Conservation (phyloP, 164 flowering plant genomes). For the Chloranthus sessilifolius region DNA sequence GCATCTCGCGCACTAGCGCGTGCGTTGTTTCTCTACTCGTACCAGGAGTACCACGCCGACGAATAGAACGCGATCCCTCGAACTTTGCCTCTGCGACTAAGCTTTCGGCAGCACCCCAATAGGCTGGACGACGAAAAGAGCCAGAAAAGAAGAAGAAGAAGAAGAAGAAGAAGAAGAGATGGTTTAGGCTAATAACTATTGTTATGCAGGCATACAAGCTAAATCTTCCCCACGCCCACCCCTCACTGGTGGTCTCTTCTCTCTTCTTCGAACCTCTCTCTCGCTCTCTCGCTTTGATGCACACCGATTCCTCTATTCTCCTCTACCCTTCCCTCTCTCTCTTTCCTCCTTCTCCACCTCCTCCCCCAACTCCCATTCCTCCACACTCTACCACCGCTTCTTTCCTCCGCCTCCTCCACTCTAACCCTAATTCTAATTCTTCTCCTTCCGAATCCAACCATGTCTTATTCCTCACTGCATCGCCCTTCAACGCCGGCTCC, state of each 20-base stretch:
- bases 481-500: constrained; percentile 46
- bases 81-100: no score
- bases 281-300: constrained; percentile 56
- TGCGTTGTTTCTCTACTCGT: no score
- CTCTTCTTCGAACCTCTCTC: constrained; percentile 61
- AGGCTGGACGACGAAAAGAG: no score
- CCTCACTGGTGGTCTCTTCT: constrained; percentile 38
- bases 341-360: constrained; percentile 14
- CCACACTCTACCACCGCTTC: constrained; percentile 48
- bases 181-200: constrained; percentile 7
- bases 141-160: no score
- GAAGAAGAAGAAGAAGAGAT: background rate
- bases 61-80: no score
- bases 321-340: constrained; percentile 40
- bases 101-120: no score
- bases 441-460: no score
- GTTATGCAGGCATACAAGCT: constrained; percentile 49
- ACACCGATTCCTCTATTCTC: constrained; percentile 62
- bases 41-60: no score
- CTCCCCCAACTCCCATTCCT: constrained; percentile 8
- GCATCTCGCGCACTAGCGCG: no score
- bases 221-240: constrained; percentile 32
- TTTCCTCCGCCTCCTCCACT: constrained; percentile 46
- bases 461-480: constrained; percentile 43
- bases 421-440: constrained; percentile 16